Evolutionary conservation across 352 stramenopile genomes (phyloP).

Genomic region (Globisporangium cystogenes): DNA sequence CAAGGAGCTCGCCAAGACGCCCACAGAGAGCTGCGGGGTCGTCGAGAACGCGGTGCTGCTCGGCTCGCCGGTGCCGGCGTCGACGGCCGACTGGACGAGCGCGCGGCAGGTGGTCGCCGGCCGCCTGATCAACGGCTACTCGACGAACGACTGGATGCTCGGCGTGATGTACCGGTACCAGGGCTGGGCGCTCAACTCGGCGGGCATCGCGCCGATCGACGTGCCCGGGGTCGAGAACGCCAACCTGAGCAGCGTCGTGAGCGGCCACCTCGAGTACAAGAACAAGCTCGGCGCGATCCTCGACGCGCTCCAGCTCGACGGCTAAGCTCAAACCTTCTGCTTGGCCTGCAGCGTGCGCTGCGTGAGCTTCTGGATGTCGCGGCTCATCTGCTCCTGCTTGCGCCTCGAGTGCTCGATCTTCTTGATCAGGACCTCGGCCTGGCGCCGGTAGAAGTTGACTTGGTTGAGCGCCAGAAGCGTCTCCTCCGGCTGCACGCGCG

Average conservation of each 20-base stretch:
- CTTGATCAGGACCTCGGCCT: constrained; percentile 56
- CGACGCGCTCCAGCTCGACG: constrained; percentile 67
- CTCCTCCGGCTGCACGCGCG: constrained; percentile 46
- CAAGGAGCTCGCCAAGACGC: constrained; percentile 71
- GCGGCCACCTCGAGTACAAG: constrained; percentile 85
- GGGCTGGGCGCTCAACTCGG: constrained; percentile 72
- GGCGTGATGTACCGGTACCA: constrained; percentile 89
- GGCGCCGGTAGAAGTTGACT: constrained; percentile 57
- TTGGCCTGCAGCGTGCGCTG: constrained; percentile 40
- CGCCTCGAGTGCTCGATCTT: constrained; percentile 55
- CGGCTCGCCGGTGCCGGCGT: constrained; percentile 64
- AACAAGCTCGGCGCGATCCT: constrained; percentile 84
- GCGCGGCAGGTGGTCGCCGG: constrained; percentile 73
- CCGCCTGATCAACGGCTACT: constrained; percentile 89
- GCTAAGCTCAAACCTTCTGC: constrained; percentile 22
- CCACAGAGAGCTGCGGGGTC: constrained; percentile 60
- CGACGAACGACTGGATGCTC: constrained; percentile 88
- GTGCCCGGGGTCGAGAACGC: constrained; percentile 77
- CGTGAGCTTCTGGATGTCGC: constrained; percentile 56
- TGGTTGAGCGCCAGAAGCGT: constrained; percentile 46
- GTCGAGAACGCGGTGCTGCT: constrained; percentile 88
- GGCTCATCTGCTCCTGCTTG: constrained; percentile 64
- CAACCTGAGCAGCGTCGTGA: constrained; percentile 74
- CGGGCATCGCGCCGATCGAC: constrained; percentile 62
- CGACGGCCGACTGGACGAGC: constrained; percentile 57